These are phyloP conservation scores for Thelonectria olida DNA, from an alignment of 2,329 filamentous ascomycete species.

Conservation along the genomic window DNA sequence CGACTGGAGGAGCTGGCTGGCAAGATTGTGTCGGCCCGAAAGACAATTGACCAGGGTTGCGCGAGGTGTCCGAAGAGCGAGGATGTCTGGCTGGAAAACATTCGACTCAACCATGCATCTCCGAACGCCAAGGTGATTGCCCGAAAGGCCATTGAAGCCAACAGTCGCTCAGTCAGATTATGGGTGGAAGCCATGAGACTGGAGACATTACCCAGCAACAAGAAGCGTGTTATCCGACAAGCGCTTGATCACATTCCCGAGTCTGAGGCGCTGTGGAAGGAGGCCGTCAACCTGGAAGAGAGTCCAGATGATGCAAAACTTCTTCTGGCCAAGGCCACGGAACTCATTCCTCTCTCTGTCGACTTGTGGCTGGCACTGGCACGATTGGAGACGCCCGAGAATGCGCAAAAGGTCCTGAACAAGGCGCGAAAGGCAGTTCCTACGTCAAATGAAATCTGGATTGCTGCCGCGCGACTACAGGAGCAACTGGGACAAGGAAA, in stretches of 20 bases:
- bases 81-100: conserved; percentile 96
- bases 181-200: conserved; percentile 97
- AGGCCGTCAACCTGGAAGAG: conserved; percentile 94
- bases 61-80: conserved; percentile 93
- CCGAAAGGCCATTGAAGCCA: conserved; percentile 90
- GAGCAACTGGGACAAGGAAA: conserved; percentile 83
- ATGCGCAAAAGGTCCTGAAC: conserved; percentile 95
- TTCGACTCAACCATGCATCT: conserved; percentile 83
- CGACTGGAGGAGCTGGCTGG: conserved; percentile 92
- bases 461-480: conserved; percentile 89
- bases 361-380: conserved; percentile 96
- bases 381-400: conserved; percentile 86
- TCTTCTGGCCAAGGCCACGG: conserved; percentile 91
- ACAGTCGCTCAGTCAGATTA: conserved; percentile 84
- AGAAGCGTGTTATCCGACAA: conserved; percentile 91
- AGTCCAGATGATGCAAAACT: conserved; percentile 87
- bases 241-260: conserved; percentile 93
- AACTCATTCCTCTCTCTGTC: conserved; percentile 91
- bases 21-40: conserved; percentile 88
- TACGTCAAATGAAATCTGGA: conserved; percentile 95
- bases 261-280: conserved; percentile 97
- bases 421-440: conserved; percentile 93
- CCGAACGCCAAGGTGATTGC: conserved; percentile 97
- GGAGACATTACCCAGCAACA: conserved; percentile 82
- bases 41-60: conserved; percentile 87